Evolutionary conservation across 495 filamentous ascomycete genomes (phyloP).

Genomic region (Xylaria acuta): DNA sequence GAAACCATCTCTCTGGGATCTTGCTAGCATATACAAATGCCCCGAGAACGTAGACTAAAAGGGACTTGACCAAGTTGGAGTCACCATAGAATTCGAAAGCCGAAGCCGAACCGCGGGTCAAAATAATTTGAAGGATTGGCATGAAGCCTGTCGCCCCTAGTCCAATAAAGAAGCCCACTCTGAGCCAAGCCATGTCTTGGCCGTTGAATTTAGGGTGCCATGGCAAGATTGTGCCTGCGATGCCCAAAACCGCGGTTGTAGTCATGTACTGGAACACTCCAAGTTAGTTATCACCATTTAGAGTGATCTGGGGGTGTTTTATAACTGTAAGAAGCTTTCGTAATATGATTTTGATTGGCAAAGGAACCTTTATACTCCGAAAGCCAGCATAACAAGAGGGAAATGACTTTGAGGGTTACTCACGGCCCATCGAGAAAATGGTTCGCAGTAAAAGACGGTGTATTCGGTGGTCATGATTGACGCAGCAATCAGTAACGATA

Average conservation of each 20-base stretch:
- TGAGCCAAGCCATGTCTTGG: constrained; percentile 85
- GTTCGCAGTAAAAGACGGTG: constrained; percentile 98
- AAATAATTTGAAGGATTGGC: constrained; percentile 80
- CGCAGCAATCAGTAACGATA: constrained; percentile 92
- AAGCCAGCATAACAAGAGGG: not conserved
- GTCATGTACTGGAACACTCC: constrained; percentile 67
- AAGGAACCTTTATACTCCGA: not conserved
- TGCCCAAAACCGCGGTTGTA: constrained; percentile 78
- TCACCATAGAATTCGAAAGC: constrained; percentile 78
- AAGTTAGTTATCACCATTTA: not conserved
- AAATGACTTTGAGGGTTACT: not conserved
- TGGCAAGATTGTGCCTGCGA: constrained; percentile 88
- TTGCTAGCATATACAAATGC: constrained; percentile 92
- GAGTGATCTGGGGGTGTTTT: not conserved
- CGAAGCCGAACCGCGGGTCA: constrained; percentile 75
- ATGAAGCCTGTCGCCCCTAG: constrained; percentile 91
- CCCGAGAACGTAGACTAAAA: constrained; percentile 83
- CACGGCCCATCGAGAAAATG: constrained; percentile 74
- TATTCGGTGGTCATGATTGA: constrained; percentile 99
- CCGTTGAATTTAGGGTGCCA: constrained; percentile 98
- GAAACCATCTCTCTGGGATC: constrained; percentile 90
- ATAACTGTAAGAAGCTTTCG: not conserved
- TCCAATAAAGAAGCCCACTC: constrained; percentile 89
- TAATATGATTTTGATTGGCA: not conserved
- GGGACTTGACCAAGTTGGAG: constrained; percentile 83